Conservation (phyloP, 2,329 filamentous ascomycete species). For the Fusarium sp. region DNA sequence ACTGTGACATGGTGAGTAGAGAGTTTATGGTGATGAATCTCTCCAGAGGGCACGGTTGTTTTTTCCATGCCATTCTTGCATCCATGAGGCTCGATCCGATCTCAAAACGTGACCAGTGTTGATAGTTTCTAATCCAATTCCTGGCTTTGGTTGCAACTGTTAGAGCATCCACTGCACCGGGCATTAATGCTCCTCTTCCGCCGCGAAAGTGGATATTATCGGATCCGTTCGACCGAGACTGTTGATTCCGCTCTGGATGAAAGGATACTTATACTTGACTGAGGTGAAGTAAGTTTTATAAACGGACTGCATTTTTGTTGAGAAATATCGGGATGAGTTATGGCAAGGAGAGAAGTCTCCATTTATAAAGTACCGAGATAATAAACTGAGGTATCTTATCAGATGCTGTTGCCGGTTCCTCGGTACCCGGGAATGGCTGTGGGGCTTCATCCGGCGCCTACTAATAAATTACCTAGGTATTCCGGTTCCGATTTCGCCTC, state of each 20-base stretch:
- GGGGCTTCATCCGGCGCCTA: constrained; percentile 4
- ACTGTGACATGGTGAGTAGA: background rate
- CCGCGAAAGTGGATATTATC: constrained; percentile 36
- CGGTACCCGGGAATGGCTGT: constrained; percentile 29
- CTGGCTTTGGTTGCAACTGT: background rate
- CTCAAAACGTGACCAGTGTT: background rate
- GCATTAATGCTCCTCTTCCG: constrained; percentile 8
- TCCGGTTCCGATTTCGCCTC: constrained; percentile 14
- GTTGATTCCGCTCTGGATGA: constrained; percentile 2
- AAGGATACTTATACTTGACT: background rate
- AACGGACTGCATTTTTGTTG: too few relatives aligned
- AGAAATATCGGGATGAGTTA: background rate
- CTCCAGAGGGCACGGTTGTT: background rate
- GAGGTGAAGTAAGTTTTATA: background rate
- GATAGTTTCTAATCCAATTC: rapidly evolving
- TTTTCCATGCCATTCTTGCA: background rate
- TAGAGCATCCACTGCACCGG: constrained; percentile 29
- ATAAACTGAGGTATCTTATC: constrained; percentile 11
- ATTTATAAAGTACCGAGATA: constrained; percentile 11
- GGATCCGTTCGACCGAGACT: constrained; percentile 39
- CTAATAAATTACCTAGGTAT: too few relatives aligned
- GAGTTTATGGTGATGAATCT: background rate
- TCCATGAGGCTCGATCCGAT: background rate
- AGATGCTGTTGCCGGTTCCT: constrained; percentile 32
- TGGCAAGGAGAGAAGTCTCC: background rate